Evolutionary conservation across 225 moss, liverwort and hornwort genomes (phyloP).

Genomic region (Polytrichum formosum): DNA sequence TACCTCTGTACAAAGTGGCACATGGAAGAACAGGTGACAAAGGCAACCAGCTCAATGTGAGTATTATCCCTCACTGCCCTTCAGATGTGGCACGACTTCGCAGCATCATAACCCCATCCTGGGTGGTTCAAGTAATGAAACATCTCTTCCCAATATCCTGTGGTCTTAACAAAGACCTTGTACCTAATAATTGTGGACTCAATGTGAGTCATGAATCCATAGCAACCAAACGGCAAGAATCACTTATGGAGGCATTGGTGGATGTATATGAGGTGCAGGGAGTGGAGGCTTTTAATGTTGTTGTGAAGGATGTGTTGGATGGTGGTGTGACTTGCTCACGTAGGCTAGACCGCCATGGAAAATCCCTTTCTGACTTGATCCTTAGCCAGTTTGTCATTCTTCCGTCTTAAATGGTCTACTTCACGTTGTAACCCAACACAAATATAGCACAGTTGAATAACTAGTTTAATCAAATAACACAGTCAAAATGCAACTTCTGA

Average conservation of each 20-base stretch:
- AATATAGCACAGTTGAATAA: too few relatives aligned
- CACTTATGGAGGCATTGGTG: conserved; percentile 15
- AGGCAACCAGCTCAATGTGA: conserved; percentile 71
- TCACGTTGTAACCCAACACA: too few relatives aligned
- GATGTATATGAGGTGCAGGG: conserved; percentile 56
- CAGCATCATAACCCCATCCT: conserved; percentile 45
- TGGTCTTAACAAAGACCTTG: background rate
- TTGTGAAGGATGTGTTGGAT: conserved; percentile 62
- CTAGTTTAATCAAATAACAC: too few relatives aligned
- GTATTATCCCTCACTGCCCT: conserved; percentile 69
- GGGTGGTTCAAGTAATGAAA: conserved; percentile 39
- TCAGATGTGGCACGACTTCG: conserved; percentile 50
- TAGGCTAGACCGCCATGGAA: conserved; percentile 79
- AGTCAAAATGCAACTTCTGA: too few relatives aligned
- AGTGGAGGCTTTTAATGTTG: conserved; percentile 67
- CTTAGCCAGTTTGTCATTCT: conserved; percentile 57
- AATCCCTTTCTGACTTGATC: conserved; percentile 68
- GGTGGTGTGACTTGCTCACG: conserved; percentile 83
- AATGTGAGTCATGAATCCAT: background rate
- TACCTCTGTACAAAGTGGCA: conserved; percentile 68
- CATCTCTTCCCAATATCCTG: conserved; percentile 17
- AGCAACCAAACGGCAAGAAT: conserved; percentile 5
- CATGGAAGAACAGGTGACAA: conserved; percentile 87
- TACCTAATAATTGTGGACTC: background rate
- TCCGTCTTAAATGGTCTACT: background rate